Evolutionary conservation across 768 basidiomycete genomes (phyloP).

Genomic region (Bullera alba): DNA sequence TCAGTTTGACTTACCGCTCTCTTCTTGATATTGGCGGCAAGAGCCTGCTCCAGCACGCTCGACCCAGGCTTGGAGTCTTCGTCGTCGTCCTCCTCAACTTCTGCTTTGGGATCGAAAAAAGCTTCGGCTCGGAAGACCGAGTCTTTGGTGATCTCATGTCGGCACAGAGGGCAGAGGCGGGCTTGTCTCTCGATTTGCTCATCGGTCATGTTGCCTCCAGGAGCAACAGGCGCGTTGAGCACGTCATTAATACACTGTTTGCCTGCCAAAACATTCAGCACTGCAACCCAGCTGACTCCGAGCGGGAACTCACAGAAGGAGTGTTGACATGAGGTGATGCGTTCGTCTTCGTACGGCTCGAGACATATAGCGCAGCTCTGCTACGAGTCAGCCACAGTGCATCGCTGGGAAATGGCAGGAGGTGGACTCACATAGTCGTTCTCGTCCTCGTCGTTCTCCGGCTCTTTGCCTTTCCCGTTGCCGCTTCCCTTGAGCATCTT

Average conservation of each 20-base stretch:
- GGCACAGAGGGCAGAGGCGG: slow-evolving; percentile 58
- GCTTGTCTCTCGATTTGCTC: slow-evolving; percentile 32
- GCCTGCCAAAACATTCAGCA: neutral
- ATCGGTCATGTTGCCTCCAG: slow-evolving; percentile 45
- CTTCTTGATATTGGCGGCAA: slow-evolving; percentile 46
- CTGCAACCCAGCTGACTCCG: neutral
- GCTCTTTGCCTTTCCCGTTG: slow-evolving; percentile 43
- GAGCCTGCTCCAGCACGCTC: slow-evolving; percentile 49
- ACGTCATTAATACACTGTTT: slow-evolving; percentile 54
- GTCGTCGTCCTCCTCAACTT: slow-evolving; percentile 16
- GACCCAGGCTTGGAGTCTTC: slow-evolving; percentile 12
- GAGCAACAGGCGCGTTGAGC: slow-evolving; percentile 48
- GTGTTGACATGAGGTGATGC: slow-evolving; percentile 59
- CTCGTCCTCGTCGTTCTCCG: slow-evolving; percentile 49
- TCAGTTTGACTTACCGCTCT: slow-evolving; percentile 31
- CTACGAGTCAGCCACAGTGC: slow-evolving; percentile 6
- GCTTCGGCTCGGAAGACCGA: slow-evolving; percentile 55
- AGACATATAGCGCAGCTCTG: slow-evolving; percentile 59
- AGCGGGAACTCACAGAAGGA: slow-evolving; percentile 53
- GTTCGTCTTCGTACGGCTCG: slow-evolving; percentile 54
- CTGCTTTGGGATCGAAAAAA: slow-evolving; percentile 54
- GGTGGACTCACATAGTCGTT: slow-evolving; percentile 44
- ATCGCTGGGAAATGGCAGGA: neutral
- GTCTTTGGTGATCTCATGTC: slow-evolving; percentile 50
- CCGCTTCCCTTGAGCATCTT: neutral